Evolutionary conservation across 805 yeast species (phyloP).

Genomic region (Lachancea thermotolerans): DNA sequence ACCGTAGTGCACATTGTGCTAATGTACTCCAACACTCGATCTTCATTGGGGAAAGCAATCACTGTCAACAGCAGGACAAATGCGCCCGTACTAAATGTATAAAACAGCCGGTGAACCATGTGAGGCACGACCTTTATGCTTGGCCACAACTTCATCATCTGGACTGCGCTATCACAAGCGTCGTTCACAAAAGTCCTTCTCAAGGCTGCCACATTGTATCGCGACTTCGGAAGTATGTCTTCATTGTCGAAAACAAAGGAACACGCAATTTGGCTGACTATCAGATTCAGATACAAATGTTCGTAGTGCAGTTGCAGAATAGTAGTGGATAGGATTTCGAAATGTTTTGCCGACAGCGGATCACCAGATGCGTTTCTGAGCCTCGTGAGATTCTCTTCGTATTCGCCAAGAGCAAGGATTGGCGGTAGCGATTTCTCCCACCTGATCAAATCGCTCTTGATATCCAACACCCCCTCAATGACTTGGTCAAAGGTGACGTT

Average conservation of each 20-base stretch:
- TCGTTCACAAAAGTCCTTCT: conserved; percentile 1
- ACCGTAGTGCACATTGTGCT: background rate
- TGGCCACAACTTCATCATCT: conserved; percentile 17
- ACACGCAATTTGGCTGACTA: conserved; percentile 16
- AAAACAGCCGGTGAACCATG: conserved; percentile 19
- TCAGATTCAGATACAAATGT: conserved; percentile 13
- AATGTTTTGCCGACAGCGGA: conserved; percentile 12
- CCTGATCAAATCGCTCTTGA: conserved; percentile 14
- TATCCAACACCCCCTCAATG: conserved; percentile 13
- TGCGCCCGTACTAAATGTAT: conserved; percentile 21
- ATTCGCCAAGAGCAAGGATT: conserved; percentile 17
- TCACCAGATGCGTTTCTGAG: conserved; percentile 14
- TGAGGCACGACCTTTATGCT: conserved; percentile 18
- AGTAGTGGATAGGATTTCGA: conserved; percentile 18
- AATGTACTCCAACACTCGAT: conserved; percentile 4
- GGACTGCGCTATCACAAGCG: conserved; percentile 8
- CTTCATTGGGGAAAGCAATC: conserved; percentile 16
- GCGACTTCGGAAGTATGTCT: conserved; percentile 11
- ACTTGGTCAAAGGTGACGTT: conserved; percentile 20
- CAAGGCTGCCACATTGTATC: conserved; percentile 14
- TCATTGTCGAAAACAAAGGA: conserved; percentile 21
- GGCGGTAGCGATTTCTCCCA: conserved; percentile 23
- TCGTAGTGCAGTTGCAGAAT: conserved; percentile 23
- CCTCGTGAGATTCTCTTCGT: conserved; percentile 17
- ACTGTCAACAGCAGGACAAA: conserved; percentile 17